Conservation (phyloP, 441 rosid species). For the Pelargonium cotyledonis region DNA sequence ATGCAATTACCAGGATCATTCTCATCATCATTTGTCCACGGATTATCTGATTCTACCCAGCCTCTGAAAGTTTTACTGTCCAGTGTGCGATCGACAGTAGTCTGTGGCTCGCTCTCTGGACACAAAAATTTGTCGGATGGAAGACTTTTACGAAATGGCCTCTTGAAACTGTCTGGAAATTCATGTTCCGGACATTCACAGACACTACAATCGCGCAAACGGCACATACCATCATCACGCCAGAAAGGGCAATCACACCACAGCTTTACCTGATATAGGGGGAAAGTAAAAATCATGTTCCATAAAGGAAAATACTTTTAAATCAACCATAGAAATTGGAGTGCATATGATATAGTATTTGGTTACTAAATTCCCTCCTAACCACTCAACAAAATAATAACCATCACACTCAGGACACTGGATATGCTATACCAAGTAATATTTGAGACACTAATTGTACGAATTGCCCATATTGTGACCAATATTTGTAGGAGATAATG, state of each 20-base stretch:
- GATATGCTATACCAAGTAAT: too few species aligned
- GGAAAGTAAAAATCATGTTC: background rate
- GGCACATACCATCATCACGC: slow-evolving; percentile 98
- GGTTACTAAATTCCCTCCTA: too few species aligned
- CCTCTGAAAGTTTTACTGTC: slow-evolving; percentile 66
- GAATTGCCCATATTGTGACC: background rate
- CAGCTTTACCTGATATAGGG: slow-evolving; percentile 53
- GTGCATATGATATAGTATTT: too few species aligned
- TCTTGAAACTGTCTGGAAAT: slow-evolving; percentile 69
- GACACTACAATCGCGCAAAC: slow-evolving; percentile 82
- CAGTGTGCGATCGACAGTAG: slow-evolving; percentile 77
- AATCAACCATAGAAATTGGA: background rate
- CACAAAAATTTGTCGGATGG: slow-evolving; percentile 58
- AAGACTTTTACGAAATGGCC: slow-evolving; percentile 43
- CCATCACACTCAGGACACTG: background rate
- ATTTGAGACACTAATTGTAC: background rate
- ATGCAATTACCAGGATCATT: slow-evolving; percentile 57
- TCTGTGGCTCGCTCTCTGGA: slow-evolving; percentile 88
- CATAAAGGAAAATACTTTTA: background rate
- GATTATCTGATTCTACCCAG: slow-evolving; percentile 82
- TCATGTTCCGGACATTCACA: slow-evolving; percentile 93
- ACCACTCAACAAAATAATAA: background rate
- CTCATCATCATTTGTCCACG: slow-evolving; percentile 94
- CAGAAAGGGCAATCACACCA: slow-evolving; percentile 98
- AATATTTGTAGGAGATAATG: background rate